These are phyloP conservation scores for Gracilaria domingensis DNA, from an alignment of 23 red algal species.

Conservation along the genomic window DNA sequence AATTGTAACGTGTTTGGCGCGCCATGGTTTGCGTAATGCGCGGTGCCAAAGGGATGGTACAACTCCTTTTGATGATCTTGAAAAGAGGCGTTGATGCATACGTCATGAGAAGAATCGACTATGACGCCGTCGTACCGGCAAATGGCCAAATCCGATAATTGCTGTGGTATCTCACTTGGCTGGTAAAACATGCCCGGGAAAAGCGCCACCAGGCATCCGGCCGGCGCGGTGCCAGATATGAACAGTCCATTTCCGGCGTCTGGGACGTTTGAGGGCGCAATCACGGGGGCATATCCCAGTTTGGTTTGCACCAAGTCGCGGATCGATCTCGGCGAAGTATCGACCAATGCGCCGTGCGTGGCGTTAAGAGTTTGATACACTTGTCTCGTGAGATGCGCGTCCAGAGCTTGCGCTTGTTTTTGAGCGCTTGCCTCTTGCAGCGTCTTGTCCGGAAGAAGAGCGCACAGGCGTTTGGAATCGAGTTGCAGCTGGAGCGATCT, in stretches of 20 bases:
- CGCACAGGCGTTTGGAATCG: slow-evolving; percentile 3
- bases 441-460: not conserved
- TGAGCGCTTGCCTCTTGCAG: not conserved
- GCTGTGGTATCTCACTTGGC: slow-evolving; percentile 2
- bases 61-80: slow-evolving; percentile 8
- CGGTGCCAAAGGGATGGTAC: slow-evolving; percentile 80
- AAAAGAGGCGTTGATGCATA: slow-evolving; percentile 6
- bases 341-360: not conserved
- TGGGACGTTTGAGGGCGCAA: not conserved
- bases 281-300: slow-evolving; percentile 17
- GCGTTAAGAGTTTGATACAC: not conserved
- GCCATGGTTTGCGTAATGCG: slow-evolving; percentile 83
- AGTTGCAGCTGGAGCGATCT: slow-evolving; percentile 19
- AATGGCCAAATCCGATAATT: slow-evolving; percentile 49
- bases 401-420: not conserved
- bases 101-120: slow-evolving; percentile 27
- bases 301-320: not conserved
- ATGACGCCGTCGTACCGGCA: slow-evolving; percentile 60
- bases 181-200: slow-evolving; percentile 29
- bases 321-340: not conserved
- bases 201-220: slow-evolving; percentile 1
- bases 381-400: not conserved
- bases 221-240: not conserved
- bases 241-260: slow-evolving; percentile 31
- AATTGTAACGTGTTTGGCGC: slow-evolving; percentile 67